A percentile compares a stretch with the other conserved stretches of the same genome.
Conservation (phyloP, 108 stramenopile species). For the Parietichytrium sp. region DNA sequence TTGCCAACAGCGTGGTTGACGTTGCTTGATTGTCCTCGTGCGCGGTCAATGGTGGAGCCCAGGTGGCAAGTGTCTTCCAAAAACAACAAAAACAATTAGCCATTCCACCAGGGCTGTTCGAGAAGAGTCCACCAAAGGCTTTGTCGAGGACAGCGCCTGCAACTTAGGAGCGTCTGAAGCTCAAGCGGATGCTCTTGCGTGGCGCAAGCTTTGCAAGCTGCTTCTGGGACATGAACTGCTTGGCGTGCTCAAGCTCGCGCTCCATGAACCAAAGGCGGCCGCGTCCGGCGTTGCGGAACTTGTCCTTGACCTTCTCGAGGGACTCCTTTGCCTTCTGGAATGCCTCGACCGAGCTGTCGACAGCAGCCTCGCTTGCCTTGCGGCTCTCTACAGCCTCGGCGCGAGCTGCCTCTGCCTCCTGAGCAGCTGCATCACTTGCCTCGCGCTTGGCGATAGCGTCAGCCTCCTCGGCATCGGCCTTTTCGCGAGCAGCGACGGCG, state of each 20-base stretch:
- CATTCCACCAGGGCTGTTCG: too few relatives aligned
- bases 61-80: too few relatives aligned
- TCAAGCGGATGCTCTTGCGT: slow-evolving; percentile 18
- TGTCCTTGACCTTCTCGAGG: not conserved
- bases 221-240: slow-evolving; percentile 36
- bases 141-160: too few relatives aligned
- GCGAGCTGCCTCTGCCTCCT: not conserved
- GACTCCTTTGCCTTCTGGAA: not conserved
- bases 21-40: too few relatives aligned
- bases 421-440: not conserved
- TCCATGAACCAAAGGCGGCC: slow-evolving; percentile 28
- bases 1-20: too few relatives aligned
- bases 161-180: not conserved
- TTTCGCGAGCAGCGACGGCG: not conserved
- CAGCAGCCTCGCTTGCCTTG: not conserved
- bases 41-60: too few relatives aligned
- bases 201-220: slow-evolving; percentile 21
- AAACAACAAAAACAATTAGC: too few relatives aligned
- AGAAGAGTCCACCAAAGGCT: not conserved
- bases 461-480: not conserved
- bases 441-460: slow-evolving; percentile 58
- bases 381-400: not conserved
- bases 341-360: not conserved
- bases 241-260: slow-evolving; percentile 33
- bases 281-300: slow-evolving; percentile 9